Conservation (phyloP, 2,329 filamentous ascomycete genomes). For the Onygena corvina region DNA sequence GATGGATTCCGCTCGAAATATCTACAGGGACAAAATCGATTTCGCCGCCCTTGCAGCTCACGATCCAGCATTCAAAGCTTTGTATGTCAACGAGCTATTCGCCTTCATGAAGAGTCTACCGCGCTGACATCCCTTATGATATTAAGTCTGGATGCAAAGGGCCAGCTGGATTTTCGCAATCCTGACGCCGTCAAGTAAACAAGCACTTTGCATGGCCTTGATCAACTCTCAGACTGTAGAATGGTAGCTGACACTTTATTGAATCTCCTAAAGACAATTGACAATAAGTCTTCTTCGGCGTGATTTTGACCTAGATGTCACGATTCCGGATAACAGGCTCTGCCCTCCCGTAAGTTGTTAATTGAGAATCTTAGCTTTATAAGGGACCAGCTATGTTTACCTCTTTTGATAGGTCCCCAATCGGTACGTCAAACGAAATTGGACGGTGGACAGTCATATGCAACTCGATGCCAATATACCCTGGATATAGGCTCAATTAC, state of each 20-base stretch:
- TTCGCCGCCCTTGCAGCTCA: constrained; percentile 50
- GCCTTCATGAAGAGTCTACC: neutral
- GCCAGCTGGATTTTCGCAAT: constrained; percentile 67
- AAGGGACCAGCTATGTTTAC: neutral
- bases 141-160: constrained; percentile 40
- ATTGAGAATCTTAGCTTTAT: neutral
- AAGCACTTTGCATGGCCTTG: neutral
- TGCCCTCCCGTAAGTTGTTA: constrained; percentile 60
- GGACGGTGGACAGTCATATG: neutral
- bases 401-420: constrained; percentile 31
- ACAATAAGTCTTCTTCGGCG: constrained; percentile 64
- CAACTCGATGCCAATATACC: neutral
- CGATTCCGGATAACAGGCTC: constrained; percentile 63
- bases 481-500: constrained; percentile 63
- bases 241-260: neutral
- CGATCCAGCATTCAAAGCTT: constrained; percentile 48
- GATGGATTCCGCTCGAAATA: constrained; percentile 31
- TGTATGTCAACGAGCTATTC: constrained; percentile 27
- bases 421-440: constrained; percentile 24
- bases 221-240: neutral
- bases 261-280: constrained; percentile 41
- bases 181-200: constrained; percentile 59
- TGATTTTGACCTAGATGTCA: constrained; percentile 61
- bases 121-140: neutral
- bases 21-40: constrained; percentile 49